A percentile compares a stretch with the other conserved stretches of the same genome.
Conservation (phyloP, 2,329 filamentous ascomycete genomes). For the Plectosphaerella cucumerina region DNA sequence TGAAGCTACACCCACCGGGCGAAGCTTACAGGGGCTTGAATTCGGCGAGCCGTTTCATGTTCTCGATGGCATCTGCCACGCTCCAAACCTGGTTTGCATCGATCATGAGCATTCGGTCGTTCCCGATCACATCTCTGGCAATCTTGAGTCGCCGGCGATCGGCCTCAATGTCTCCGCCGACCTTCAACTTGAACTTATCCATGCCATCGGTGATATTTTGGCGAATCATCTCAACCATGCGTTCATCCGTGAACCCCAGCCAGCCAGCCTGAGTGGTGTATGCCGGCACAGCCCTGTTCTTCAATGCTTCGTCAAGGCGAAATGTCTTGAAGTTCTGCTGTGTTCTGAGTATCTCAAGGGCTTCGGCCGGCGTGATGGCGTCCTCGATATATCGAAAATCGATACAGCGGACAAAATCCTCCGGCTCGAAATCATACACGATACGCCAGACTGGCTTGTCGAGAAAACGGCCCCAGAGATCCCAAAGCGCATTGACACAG, state of each 20-base stretch:
- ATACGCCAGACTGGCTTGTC: constrained; percentile 88
- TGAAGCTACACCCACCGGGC: background rate
- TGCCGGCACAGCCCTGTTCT: constrained; percentile 73
- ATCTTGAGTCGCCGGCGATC: constrained; percentile 68
- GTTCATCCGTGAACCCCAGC: constrained; percentile 83
- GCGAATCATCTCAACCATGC: constrained; percentile 70
- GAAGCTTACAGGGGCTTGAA: constrained; percentile 57
- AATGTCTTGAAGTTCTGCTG: constrained; percentile 63
- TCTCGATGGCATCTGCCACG: constrained; percentile 81
- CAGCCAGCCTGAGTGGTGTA: constrained; percentile 90
- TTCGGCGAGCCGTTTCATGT: constrained; percentile 77
- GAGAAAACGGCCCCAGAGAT: constrained; percentile 87
- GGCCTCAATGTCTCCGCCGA: constrained; percentile 67
- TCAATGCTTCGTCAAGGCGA: constrained; percentile 69
- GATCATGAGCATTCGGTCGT: constrained; percentile 86
- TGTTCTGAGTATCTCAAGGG: constrained; percentile 64
- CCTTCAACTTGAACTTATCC: constrained; percentile 86
- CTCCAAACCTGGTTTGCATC: constrained; percentile 94
- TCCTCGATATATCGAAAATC: constrained; percentile 95
- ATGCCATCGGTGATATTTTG: constrained; percentile 77
- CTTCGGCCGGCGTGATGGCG: constrained; percentile 83
- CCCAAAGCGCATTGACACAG: constrained; percentile 89
- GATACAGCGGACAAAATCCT: constrained; percentile 82
- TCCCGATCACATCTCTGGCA: constrained; percentile 75
- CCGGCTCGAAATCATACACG: constrained; percentile 83